phyloP scores from a whole-genome alignment of 2,329 filamentous ascomycete species.

The Botryotinia convoluta region DNA sequence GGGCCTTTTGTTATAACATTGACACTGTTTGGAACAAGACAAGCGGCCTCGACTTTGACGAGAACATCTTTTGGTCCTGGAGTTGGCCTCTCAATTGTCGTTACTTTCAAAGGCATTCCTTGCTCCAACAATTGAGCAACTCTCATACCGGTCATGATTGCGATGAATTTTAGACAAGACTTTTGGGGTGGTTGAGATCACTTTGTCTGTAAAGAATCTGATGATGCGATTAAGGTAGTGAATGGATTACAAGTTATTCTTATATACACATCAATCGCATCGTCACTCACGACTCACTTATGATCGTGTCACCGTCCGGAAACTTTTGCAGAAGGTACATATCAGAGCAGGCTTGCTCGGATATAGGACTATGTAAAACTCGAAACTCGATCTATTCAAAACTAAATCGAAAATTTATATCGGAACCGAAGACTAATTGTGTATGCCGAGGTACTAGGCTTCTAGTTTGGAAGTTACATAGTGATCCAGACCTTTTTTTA shows the following conservation, averaged over 20 bases:
- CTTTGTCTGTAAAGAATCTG: not conserved
- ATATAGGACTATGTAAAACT: not conserved
- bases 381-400: not conserved
- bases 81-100: not conserved
- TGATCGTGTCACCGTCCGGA: not conserved
- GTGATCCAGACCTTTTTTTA: not conserved
- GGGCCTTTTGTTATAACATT: not conserved
- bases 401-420: not conserved
- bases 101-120: not conserved
- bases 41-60: not conserved
- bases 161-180: not conserved
- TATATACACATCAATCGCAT: not conserved
- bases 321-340: not conserved
- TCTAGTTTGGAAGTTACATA: not conserved
- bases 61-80: conserved; percentile 1
- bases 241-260: not conserved
- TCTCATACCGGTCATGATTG: not conserved
- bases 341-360: not conserved
- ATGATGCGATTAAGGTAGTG: not conserved
- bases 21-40: not conserved
- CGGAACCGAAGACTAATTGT: not conserved
- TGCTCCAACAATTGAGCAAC: not conserved
- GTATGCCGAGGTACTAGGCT: not conserved
- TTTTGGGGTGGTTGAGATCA: not conserved
- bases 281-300: not conserved